phyloP scores from a whole-genome alignment of 1,139 yeast species.

The Spathaspora jeffriesii region DNA sequence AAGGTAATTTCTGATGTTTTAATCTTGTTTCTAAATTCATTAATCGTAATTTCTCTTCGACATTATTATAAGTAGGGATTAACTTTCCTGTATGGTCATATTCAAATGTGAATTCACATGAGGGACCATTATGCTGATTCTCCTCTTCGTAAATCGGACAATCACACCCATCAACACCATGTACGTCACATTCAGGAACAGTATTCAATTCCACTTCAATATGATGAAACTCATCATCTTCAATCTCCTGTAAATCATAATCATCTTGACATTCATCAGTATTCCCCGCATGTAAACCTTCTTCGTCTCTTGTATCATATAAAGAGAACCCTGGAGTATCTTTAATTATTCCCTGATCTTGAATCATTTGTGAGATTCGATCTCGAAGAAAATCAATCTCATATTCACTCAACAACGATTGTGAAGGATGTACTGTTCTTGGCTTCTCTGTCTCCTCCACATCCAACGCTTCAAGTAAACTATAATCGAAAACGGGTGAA shows the following conservation, averaged over 20 bases:
- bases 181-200: constrained; percentile 32
- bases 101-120: constrained; percentile 47
- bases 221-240: constrained; percentile 28
- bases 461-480: constrained; percentile 33
- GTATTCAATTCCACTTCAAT: constrained; percentile 44
- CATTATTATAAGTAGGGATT: constrained; percentile 41
- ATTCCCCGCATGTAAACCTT: constrained; percentile 36
- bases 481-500: constrained; percentile 28
- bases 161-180: constrained; percentile 31
- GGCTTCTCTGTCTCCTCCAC: constrained; percentile 7
- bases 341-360: constrained; percentile 8
- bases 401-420: constrained; percentile 25
- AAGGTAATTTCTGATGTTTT: constrained; percentile 14
- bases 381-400: constrained; percentile 35
- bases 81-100: constrained; percentile 45
- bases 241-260: constrained; percentile 39
- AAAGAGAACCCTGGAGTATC: constrained; percentile 30
- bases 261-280: constrained; percentile 30
- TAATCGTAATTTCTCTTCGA: constrained; percentile 38
- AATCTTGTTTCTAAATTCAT: constrained; percentile 19
- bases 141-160: constrained; percentile 25
- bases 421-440: constrained; percentile 9
- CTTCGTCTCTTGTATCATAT: constrained; percentile 44
- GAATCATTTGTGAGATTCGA: constrained; percentile 27
- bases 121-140: constrained; percentile 29